Percentiles rank a stretch among this genome's conserved stretches.
Conservation (phyloP, 2,329 filamentous ascomycete genomes). For the Ascochyta fabae region DNA sequence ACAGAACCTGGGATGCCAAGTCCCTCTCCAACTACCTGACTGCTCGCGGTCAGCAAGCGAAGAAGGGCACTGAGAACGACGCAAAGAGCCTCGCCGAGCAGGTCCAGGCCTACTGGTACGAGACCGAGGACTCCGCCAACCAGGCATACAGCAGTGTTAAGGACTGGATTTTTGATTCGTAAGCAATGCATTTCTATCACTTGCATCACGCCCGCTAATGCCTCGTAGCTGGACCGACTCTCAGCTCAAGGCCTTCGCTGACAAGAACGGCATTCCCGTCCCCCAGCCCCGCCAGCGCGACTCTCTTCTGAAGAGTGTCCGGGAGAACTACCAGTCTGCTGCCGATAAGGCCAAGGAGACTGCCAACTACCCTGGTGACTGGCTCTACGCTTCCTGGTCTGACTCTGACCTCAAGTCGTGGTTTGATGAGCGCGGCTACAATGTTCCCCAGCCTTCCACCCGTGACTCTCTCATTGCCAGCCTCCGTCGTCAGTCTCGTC, state of each 20-base stretch:
- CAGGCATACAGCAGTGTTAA: conserved; percentile 74
- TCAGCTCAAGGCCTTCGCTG: conserved; percentile 89
- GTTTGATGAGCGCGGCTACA: conserved; percentile 87
- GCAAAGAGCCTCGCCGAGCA: conserved; percentile 72
- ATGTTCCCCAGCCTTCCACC: conserved; percentile 80
- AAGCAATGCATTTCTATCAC: conserved; percentile 19
- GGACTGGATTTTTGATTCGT: conserved; percentile 92
- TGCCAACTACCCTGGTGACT: conserved; percentile 87
- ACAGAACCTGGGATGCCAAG: conserved; percentile 75
- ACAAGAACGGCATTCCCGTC: conserved; percentile 84
- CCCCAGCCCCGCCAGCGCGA: conserved; percentile 89
- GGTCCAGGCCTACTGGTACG: conserved; percentile 77
- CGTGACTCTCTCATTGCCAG: conserved; percentile 88
- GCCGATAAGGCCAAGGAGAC: conserved; percentile 81
- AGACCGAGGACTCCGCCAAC: conserved; percentile 78
- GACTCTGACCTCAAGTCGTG: conserved; percentile 93
- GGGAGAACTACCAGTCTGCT: conserved; percentile 78
- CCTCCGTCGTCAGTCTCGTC: conserved; percentile 87
- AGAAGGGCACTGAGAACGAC: conserved; percentile 69
- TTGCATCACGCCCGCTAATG: conserved; percentile 44
- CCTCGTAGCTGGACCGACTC: conserved; percentile 82
- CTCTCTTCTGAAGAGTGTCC: conserved; percentile 75
- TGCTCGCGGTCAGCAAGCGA: conserved; percentile 72
- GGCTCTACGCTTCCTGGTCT: conserved; percentile 90
- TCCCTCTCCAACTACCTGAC: conserved; percentile 73